Evolutionary conservation across 257 asterid species (phyloP).

Genomic region (Verbascum thapsus): DNA sequence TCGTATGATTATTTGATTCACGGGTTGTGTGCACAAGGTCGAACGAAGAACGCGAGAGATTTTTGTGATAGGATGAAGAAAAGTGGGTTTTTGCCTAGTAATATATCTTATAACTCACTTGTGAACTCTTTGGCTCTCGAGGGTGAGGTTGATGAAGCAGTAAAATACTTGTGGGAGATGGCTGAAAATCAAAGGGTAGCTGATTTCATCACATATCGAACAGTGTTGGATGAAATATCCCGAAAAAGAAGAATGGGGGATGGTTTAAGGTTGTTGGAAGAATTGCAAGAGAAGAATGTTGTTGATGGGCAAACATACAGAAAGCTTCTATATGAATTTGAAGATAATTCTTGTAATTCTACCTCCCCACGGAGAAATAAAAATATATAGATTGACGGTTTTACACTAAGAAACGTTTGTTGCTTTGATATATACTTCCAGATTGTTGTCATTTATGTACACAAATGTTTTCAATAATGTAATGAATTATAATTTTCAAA

Average conservation of each 20-base stretch:
- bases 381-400: background rate
- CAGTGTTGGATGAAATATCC: constrained; percentile 72
- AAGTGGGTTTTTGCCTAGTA: constrained; percentile 71
- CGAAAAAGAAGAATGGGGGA: constrained; percentile 48
- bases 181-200: constrained; percentile 51
- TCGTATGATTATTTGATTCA: constrained; percentile 84
- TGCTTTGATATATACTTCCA: background rate
- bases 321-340: constrained; percentile 56
- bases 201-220: constrained; percentile 72
- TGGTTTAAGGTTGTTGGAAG: constrained; percentile 57
- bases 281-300: constrained; percentile 57
- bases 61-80: constrained; percentile 71
- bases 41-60: constrained; percentile 75
- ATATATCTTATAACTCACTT: constrained; percentile 80
- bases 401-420: constrained; percentile 2
- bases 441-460: background rate
- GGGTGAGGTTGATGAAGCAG: constrained; percentile 83
- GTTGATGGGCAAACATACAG: constrained; percentile 49
- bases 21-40: constrained; percentile 88
- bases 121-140: constrained; percentile 81
- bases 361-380: constrained; percentile 24
- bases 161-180: constrained; percentile 81
- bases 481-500: background rate
- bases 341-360: constrained; percentile 41
- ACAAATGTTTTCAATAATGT: no score